Percentiles rank a stretch among this genome's conserved stretches.
These are phyloP conservation scores for Pisolithus albus DNA, from an alignment of 768 basidiomycete genomes.

Conservation along the genomic window DNA sequence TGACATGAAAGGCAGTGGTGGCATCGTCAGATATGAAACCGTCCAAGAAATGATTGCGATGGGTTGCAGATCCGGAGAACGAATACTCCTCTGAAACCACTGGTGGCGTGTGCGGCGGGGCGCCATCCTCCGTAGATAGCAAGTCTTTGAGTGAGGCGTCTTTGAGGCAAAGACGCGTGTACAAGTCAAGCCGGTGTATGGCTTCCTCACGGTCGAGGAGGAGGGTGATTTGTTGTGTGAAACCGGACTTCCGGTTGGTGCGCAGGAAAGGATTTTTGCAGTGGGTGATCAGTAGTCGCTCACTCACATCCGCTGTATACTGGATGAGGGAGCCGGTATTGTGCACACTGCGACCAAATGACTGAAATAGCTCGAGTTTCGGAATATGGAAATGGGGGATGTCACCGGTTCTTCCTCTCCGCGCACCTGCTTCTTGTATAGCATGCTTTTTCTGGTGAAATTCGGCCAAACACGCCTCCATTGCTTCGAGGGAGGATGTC, in stretches of 20 bases:
- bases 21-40: background rate
- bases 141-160: background rate
- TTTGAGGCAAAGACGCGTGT: background rate
- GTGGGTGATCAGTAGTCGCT: slow-evolving; percentile 22
- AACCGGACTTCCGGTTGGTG: slow-evolving; percentile 19
- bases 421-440: slow-evolving; percentile 6
- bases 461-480: slow-evolving; percentile 2
- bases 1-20: background rate
- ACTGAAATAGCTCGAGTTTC: slow-evolving; percentile 10
- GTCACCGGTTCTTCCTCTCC: background rate
- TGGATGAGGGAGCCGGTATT: slow-evolving; percentile 18
- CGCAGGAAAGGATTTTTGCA: slow-evolving; percentile 22
- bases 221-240: slow-evolving; percentile 16
- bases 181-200: slow-evolving; percentile 3
- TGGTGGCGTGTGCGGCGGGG: background rate
- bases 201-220: slow-evolving; percentile 6
- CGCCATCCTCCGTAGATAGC: background rate
- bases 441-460: slow-evolving; percentile 14
- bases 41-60: background rate
- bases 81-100: background rate
- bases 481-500: background rate
- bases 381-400: slow-evolving; percentile 20
- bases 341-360: slow-evolving; percentile 8
- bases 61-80: background rate
- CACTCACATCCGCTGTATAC: slow-evolving; percentile 22